These are phyloP conservation scores for Gracilaria gracilis DNA, from an alignment of 23 red algal genomes.

Conservation along the genomic window DNA sequence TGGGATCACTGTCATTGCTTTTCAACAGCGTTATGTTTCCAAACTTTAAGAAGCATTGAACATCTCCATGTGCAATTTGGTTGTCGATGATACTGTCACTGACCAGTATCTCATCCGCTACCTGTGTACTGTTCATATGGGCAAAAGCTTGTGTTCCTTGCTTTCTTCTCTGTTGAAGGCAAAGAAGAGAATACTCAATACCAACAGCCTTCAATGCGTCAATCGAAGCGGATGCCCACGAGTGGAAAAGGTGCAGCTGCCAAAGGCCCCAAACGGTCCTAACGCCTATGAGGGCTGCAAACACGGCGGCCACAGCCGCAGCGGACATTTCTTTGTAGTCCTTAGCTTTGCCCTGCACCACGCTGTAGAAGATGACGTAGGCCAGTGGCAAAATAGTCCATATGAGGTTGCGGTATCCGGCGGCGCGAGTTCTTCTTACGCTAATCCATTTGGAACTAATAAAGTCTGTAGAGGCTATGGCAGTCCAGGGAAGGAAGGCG, in stretches of 20 bases:
- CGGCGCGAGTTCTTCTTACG: constrained; percentile 15
- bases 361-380: neutral
- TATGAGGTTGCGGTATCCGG: neutral
- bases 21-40: neutral
- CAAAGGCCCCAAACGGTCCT: constrained; percentile 28
- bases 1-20: too few species aligned
- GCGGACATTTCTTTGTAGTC: constrained; percentile 26
- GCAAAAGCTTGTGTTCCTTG: neutral
- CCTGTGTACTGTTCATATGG: neutral
- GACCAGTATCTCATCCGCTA: constrained; percentile 13
- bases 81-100: constrained; percentile 31
- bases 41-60: neutral
- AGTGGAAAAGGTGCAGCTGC: constrained; percentile 4
- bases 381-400: constrained; percentile 16
- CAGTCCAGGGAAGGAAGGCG: constrained; percentile 31
- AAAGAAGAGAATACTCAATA: neutral
- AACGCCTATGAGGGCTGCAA: neutral
- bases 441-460: constrained; percentile 23
- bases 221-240: constrained; percentile 17
- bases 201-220: neutral
- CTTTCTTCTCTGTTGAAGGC: neutral
- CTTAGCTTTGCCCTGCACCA: neutral
- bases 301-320: neutral
- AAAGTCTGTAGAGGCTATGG: constrained; percentile 16
- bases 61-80: neutral